Percentiles rank a stretch among this genome's conserved stretches.
Conservation (phyloP, 805 yeast genomes). For the Candida fluviatilis region DNA sequence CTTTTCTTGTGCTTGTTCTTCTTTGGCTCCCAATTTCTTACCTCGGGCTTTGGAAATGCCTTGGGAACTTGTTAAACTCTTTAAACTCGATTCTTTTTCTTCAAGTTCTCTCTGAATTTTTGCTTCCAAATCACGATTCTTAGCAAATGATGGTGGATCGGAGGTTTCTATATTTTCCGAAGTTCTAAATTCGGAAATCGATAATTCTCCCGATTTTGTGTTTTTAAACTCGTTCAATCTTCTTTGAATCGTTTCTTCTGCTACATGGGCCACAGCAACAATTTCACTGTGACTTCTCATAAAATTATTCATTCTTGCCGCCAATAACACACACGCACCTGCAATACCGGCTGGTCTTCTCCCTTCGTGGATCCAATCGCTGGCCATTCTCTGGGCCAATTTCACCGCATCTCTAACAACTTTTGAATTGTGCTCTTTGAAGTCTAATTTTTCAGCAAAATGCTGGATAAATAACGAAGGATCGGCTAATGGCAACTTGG, state of each 20-base stretch:
- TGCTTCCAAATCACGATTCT: slow-evolving; percentile 52
- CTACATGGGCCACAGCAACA: slow-evolving; percentile 92
- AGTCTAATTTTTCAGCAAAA: slow-evolving; percentile 82
- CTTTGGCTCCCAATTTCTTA: slow-evolving; percentile 5
- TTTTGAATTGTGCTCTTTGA: slow-evolving; percentile 67
- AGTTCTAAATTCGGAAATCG: slow-evolving; percentile 71
- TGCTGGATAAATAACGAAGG: slow-evolving; percentile 93
- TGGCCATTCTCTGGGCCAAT: slow-evolving; percentile 84
- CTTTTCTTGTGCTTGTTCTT: slow-evolving; percentile 6
- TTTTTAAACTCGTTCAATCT: slow-evolving; percentile 82
- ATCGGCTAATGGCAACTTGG: slow-evolving; percentile 81
- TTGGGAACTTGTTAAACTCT: slow-evolving; percentile 12
- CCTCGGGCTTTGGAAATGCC: slow-evolving; percentile 4
- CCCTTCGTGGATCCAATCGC: slow-evolving; percentile 96
- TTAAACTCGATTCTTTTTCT: slow-evolving; percentile 19
- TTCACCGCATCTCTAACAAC: slow-evolving; percentile 86
- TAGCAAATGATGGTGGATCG: slow-evolving; percentile 79
- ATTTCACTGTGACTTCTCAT: slow-evolving; percentile 90
- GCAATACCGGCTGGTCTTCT: slow-evolving; percentile 98
- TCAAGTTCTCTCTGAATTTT: slow-evolving; percentile 31
- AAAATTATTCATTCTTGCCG: slow-evolving; percentile 95
- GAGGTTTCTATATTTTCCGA: slow-evolving; percentile 40
- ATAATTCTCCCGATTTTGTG: slow-evolving; percentile 68
- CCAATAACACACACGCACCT: slow-evolving; percentile 89
- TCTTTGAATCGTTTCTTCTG: slow-evolving; percentile 88